phyloP scores from a whole-genome alignment of 768 basidiomycete genomes.

The Lactarius quietus region DNA sequence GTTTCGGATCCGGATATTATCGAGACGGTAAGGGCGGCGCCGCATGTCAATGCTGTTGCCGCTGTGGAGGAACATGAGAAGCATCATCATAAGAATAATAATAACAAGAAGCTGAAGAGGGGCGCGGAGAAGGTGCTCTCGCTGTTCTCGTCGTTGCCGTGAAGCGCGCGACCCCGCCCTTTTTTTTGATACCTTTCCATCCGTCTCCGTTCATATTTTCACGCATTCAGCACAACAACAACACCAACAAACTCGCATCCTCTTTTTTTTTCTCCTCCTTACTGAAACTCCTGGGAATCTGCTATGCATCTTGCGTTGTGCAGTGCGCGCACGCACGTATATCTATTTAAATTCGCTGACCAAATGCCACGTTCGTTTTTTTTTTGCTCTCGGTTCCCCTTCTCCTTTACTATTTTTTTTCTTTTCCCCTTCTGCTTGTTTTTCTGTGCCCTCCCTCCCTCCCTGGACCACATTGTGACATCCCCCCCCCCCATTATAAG shows the following conservation, averaged over 20 bases:
- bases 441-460: no score
- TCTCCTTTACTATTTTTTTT: no score
- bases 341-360: slow-evolving; percentile 23
- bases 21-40: slow-evolving; percentile 18
- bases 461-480: slow-evolving; percentile 20
- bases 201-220: neutral
- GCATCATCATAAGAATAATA: slow-evolving; percentile 67
- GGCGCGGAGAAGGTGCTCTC: slow-evolving; percentile 84
- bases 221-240: neutral
- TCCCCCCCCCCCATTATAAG: slow-evolving; percentile 20
- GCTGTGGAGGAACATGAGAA: slow-evolving; percentile 47
- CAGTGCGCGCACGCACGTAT: slow-evolving; percentile 21
- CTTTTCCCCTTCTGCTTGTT: neutral
- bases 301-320: slow-evolving; percentile 16
- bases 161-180: slow-evolving; percentile 3
- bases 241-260: slow-evolving; percentile 3
- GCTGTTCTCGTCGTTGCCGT: slow-evolving; percentile 73
- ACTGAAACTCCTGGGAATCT: slow-evolving; percentile 10
- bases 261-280: neutral
- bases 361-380: slow-evolving; percentile 14
- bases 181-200: neutral
- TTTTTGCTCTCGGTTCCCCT: neutral
- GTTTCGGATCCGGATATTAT: slow-evolving; percentile 21
- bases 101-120: slow-evolving; percentile 80
- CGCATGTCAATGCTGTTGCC: no score